Percentiles rank a stretch among this genome's conserved stretches.
Evolutionary conservation across 257 asterid genomes (phyloP).

Genomic region (Euphrasia confusa): DNA sequence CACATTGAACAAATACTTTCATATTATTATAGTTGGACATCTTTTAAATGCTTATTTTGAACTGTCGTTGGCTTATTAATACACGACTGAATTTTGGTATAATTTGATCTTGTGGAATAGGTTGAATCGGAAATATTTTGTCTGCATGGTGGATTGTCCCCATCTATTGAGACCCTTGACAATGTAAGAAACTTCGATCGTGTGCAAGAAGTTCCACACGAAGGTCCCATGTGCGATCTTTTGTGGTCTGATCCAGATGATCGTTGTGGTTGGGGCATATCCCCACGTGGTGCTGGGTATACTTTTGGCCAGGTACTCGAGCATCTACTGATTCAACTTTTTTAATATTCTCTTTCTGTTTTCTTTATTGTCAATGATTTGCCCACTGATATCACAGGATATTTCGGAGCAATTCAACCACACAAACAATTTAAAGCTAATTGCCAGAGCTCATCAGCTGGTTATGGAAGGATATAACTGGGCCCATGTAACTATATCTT

Average conservation of each 20-base stretch:
- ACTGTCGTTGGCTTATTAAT: not conserved
- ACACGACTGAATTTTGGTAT: constrained; percentile 15
- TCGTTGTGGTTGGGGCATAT: constrained; percentile 89
- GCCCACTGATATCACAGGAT: constrained; percentile 36
- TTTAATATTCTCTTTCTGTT: too few relatives aligned
- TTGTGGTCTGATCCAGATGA: constrained; percentile 90
- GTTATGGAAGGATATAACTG: constrained; percentile 91
- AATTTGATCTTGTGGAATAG: constrained; percentile 28
- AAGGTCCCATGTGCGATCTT: constrained; percentile 86
- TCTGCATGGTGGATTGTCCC: constrained; percentile 81
- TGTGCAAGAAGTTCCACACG: constrained; percentile 87
- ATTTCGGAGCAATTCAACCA: constrained; percentile 82
- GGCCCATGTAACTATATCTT: constrained; percentile 59
- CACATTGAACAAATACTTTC: not conserved
- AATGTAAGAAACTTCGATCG: constrained; percentile 72
- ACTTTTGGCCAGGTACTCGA: constrained; percentile 68
- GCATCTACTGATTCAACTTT: not conserved
- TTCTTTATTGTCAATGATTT: not conserved
- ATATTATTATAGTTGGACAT: not conserved
- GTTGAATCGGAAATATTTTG: constrained; percentile 85
- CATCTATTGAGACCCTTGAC: constrained; percentile 78
- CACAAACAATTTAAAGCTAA: constrained; percentile 65
- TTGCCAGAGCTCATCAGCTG: constrained; percentile 89
- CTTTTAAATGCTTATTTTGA: not conserved
- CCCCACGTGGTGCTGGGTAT: constrained; percentile 91